A percentile compares a stretch with the other conserved stretches of the same genome.
Conservation (phyloP, 2,329 filamentous ascomycete species). For the Knufia petricola region DNA sequence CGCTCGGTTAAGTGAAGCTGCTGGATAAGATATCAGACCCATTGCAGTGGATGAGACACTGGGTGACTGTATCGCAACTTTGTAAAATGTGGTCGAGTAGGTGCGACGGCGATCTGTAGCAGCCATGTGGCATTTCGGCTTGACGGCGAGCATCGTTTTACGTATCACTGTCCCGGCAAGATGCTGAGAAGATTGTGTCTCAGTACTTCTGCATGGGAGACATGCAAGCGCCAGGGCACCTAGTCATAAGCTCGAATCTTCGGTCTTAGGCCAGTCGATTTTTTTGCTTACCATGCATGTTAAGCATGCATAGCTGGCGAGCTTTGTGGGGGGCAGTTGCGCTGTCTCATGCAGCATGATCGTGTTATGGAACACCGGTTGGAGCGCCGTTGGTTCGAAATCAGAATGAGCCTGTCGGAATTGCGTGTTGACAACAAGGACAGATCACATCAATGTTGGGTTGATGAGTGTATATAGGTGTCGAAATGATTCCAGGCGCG, state of each 20-base stretch:
- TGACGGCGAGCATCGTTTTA: neutral
- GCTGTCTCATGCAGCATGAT: constrained; percentile 2
- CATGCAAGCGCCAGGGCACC: neutral
- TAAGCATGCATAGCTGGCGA: constrained; percentile 2
- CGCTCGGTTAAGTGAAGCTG: neutral
- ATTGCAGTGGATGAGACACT: too few species aligned
- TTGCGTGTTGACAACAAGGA: neutral
- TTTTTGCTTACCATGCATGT: constrained; percentile 2
- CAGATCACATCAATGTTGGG: neutral
- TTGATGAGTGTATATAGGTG: neutral
- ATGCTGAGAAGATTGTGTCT: neutral
- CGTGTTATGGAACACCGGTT: constrained; percentile 3
- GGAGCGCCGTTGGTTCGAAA: neutral
- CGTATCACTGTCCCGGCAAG: neutral
- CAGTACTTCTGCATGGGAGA: neutral
- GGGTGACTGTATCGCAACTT: too few species aligned
- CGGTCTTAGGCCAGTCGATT: constrained; percentile 5
- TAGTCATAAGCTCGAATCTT: neutral
- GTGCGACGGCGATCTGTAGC: too few species aligned
- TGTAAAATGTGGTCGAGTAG: too few species aligned
- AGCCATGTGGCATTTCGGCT: neutral
- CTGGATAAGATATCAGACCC: neutral
- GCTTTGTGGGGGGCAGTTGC: neutral
- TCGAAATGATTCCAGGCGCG: neutral
- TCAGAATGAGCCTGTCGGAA: neutral